These are phyloP conservation scores for Macrophomina tecta DNA, from an alignment of 2,329 filamentous ascomycete genomes.

Conservation along the genomic window DNA sequence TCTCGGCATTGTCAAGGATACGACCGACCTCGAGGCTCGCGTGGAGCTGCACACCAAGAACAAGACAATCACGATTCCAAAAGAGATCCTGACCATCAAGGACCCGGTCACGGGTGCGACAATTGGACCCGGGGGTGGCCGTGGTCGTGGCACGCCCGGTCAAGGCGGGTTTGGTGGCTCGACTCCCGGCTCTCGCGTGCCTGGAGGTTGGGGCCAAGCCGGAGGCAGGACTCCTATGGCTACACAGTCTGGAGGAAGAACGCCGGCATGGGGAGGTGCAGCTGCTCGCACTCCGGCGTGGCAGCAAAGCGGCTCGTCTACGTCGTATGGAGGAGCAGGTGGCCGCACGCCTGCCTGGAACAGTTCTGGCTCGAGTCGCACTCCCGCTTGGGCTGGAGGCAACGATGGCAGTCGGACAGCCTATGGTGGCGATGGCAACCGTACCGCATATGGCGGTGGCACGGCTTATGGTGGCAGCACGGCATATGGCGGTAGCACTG, in stretches of 20 bases:
- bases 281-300: constrained; percentile 52
- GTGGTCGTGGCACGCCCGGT: constrained; percentile 38
- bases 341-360: constrained; percentile 43
- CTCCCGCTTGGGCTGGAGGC: constrained; percentile 42
- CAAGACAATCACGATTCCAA: constrained; percentile 85
- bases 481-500: constrained; percentile 59
- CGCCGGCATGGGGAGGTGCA: constrained; percentile 65
- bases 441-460: constrained; percentile 59
- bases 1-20: constrained; percentile 93
- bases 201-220: constrained; percentile 34
- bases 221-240: constrained; percentile 54
- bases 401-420: constrained; percentile 49
- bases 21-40: constrained; percentile 82
- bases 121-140: constrained; percentile 69
- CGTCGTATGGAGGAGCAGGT: constrained; percentile 54
- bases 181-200: constrained; percentile 44
- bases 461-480: constrained; percentile 61
- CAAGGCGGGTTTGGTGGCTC: constrained; percentile 37
- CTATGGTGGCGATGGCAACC: constrained; percentile 48
- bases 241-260: constrained; percentile 58
- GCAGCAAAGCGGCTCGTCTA: constrained; percentile 46
- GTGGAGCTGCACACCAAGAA: constrained; percentile 94
- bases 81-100: constrained; percentile 82
- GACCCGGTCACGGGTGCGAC: constrained; percentile 77
- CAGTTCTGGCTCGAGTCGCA: constrained; percentile 31